A percentile compares a stretch with the other conserved stretches of the same genome.
These are phyloP conservation scores for Aristolochia contorta DNA, from an alignment of 164 flowering plant species.

Conservation along the genomic window DNA sequence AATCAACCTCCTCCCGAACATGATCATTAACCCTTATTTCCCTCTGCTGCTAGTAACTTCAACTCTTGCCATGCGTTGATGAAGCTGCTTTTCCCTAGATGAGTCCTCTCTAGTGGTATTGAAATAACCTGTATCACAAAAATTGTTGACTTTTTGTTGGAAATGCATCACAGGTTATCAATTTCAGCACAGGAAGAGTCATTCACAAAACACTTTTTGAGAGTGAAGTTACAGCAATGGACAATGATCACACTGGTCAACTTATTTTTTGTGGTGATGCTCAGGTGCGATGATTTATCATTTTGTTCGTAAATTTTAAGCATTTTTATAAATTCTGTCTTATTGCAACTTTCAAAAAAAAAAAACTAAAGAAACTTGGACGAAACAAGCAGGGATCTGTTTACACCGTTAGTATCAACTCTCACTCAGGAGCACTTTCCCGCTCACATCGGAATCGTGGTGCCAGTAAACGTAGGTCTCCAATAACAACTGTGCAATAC, in stretches of 20 bases:
- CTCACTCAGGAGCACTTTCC: constrained; percentile 67
- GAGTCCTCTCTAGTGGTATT: neutral
- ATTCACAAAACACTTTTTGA: constrained; percentile 48
- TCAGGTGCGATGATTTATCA: constrained; percentile 34
- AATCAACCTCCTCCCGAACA: too few relatives aligned
- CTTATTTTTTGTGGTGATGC: constrained; percentile 88
- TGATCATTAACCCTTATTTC: too few relatives aligned
- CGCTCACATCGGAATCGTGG: constrained; percentile 58
- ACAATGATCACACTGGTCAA: constrained; percentile 95
- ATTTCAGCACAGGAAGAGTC: constrained; percentile 89
- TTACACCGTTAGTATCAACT: constrained; percentile 61
- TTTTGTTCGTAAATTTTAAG: neutral
- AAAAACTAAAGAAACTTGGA: constrained; percentile 2
- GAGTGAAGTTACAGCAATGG: constrained; percentile 69
- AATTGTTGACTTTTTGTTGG: neutral
- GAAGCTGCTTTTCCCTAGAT: too few relatives aligned
- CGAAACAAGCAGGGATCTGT: constrained; percentile 52
- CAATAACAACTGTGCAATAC: constrained; percentile 79
- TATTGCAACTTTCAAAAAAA: neutral
- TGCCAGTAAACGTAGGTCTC: constrained; percentile 51
- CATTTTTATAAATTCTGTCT: constrained; percentile 2
- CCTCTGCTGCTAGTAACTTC: too few relatives aligned
- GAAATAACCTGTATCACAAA: neutral
- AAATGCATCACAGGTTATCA: constrained; percentile 52
- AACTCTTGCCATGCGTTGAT: too few relatives aligned